Base-by-base conservation (phyloP, 2,329 filamentous ascomycete genomes). In the Calonectria leucothoes region DNA sequence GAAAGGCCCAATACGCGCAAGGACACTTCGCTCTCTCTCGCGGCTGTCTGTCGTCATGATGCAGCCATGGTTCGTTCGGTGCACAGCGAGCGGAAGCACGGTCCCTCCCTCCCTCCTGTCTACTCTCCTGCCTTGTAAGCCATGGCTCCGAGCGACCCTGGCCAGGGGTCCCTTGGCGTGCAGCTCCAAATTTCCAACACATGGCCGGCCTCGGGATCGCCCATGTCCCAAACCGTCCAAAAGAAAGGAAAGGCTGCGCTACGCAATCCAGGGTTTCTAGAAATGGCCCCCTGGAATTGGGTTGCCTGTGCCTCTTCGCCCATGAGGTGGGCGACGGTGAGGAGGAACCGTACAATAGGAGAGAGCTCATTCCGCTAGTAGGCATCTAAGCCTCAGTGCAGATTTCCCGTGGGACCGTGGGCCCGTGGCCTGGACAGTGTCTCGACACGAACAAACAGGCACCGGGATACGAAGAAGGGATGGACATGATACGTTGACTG, bases 121-220 rank as follows among this genome's bases (percentile, higher is more conserved):
- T 69, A 68, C 71, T 79, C 72, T 70, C 73, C 63, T 78, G 71
- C 77, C 77, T 78, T 75, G 72, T 70, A 68, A 66, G 68, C 69
- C 66, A 67, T 33, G 73, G 42, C 65, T 75, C 70, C 69, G 42
- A 51, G 71, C 55, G 63, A 80, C 76, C 79, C 79, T 77, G 72
- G 78, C 71, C 71, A 81, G 78, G 78, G 78, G 78, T 72, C 75
- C 69, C 74, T 78, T 76, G 71, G 77, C 77, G 49, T 76, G 79
- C 78, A 77, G 74, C 71, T 81, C 76, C 79, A 81, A 81, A 81
- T 81, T 81, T 81, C 79, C 75, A 80, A 65, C 61, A 75, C 72
- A 63, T 75, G 76, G 74, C 73, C 27, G 37, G 66, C 66, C 61
- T 52, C 49, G 66, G 67, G 71, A 75, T 79, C 65, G 68, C 71